Conservation (phyloP, 306 rosid genomes). For the Lagenaria siceraria region DNA sequence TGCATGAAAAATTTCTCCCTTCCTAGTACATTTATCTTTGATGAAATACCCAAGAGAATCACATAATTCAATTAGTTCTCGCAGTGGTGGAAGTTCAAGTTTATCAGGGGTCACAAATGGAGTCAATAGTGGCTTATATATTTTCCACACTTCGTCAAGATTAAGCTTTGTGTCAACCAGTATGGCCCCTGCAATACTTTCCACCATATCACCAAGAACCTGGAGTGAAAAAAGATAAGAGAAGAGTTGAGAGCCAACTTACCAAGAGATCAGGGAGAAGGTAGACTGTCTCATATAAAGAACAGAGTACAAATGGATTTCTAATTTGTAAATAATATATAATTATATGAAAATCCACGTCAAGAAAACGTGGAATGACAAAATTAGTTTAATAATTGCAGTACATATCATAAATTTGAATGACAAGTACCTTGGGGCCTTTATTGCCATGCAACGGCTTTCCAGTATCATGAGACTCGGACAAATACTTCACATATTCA, state of each 20-base stretch:
- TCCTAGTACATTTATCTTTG: slow-evolving; percentile 40
- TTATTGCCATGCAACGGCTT: slow-evolving; percentile 28
- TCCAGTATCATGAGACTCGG: slow-evolving; percentile 25
- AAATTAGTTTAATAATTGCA: neutral
- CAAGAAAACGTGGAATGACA: neutral
- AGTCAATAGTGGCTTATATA: slow-evolving; percentile 64
- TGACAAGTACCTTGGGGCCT: slow-evolving; percentile 65
- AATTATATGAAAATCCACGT: neutral
- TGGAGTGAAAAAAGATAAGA: slow-evolving; percentile 15
- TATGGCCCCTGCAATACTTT: slow-evolving; percentile 90
- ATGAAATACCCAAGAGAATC: slow-evolving; percentile 59
- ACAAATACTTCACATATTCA: slow-evolving; percentile 43
- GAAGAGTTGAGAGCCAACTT: neutral
- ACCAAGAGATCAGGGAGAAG: neutral
- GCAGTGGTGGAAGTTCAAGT: slow-evolving; percentile 67
- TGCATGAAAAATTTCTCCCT: slow-evolving; percentile 33
- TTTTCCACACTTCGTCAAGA: slow-evolving; percentile 66
- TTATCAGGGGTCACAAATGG: slow-evolving; percentile 95
- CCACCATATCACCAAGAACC: slow-evolving; percentile 93
- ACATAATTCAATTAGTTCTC: slow-evolving; percentile 58
- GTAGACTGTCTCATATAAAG: neutral
- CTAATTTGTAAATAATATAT: neutral
- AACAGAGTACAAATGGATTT: neutral
- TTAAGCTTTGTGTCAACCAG: slow-evolving; percentile 70
- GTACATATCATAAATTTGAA: neutral